Conservation (phyloP, 2,329 filamentous ascomycete species). For the Aspergillus glaucus region DNA sequence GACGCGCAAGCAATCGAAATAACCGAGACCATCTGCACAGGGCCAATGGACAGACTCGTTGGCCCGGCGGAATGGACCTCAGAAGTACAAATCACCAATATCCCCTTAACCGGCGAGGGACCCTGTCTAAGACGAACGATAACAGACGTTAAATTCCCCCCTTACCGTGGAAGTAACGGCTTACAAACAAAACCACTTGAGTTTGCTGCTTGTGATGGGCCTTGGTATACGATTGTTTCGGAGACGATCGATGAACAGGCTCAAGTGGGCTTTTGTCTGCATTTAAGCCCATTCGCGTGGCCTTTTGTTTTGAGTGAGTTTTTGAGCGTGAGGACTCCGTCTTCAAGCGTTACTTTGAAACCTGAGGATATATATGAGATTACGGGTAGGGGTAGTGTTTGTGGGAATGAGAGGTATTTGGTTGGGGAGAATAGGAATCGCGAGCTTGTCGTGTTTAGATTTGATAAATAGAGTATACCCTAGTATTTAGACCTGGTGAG, state of each 20-base stretch:
- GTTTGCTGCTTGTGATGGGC: slow-evolving; percentile 12
- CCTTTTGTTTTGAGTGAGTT: slow-evolving; percentile 20
- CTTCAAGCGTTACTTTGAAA: slow-evolving; percentile 16
- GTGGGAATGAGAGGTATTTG: slow-evolving; percentile 57
- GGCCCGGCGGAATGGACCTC: slow-evolving; percentile 33
- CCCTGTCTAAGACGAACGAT: slow-evolving; percentile 45
- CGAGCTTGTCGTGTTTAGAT: slow-evolving; percentile 49
- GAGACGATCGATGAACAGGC: slow-evolving; percentile 28
- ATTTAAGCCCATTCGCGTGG: slow-evolving; percentile 22
- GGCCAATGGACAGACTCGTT: slow-evolving; percentile 43
- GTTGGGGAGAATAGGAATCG: slow-evolving; percentile 51
- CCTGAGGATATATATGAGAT: slow-evolving; percentile 43
- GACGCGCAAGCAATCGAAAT: slow-evolving; percentile 46
- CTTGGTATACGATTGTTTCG: slow-evolving; percentile 34
- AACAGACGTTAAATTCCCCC: slow-evolving; percentile 41
- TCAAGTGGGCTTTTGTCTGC: slow-evolving; percentile 31
- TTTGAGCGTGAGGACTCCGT: slow-evolving; percentile 25
- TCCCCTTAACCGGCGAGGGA: slow-evolving; percentile 48
- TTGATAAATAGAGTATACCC: slow-evolving; percentile 28
- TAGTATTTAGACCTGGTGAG: no score
- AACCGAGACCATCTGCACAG: slow-evolving; percentile 51
- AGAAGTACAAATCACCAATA: slow-evolving; percentile 46
- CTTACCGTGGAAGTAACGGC: slow-evolving; percentile 37
- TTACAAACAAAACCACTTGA: slow-evolving; percentile 28
- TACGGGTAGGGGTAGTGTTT: slow-evolving; percentile 48